Conservation (phyloP, 2,329 filamentous ascomycete species). For the Colletotrichum falcatum region DNA sequence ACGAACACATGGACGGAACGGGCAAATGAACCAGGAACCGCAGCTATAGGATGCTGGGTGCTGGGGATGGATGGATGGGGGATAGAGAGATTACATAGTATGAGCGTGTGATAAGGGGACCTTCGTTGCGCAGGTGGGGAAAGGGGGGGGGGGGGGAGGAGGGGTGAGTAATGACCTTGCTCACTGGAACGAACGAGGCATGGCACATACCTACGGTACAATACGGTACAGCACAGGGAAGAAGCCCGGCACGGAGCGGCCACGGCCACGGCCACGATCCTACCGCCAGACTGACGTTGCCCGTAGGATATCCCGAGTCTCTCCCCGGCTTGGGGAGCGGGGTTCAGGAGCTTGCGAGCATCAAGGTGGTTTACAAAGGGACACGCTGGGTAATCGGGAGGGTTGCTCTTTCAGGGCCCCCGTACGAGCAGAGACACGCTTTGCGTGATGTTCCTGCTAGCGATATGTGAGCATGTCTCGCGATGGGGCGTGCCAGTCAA, state of each 20-base stretch:
- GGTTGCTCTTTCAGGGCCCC: conserved; percentile 3
- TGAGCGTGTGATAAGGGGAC: not conserved
- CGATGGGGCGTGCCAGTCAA: not conserved
- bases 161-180: not conserved
- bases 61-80: not conserved
- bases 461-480: conserved; percentile 13
- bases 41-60: conserved; percentile 15
- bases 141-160: not conserved
- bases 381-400: not conserved
- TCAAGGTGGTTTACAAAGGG: not conserved
- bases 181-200: not conserved
- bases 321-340: conserved; percentile 6
- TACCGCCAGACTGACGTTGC: conserved; percentile 25
- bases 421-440: conserved; percentile 9
- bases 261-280: conserved; percentile 15
- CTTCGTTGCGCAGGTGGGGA: not conserved
- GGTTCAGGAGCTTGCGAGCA: not conserved
- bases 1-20: not conserved
- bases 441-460: conserved; percentile 26
- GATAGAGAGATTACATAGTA: not conserved
- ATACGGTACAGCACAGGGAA: conserved; percentile 31
- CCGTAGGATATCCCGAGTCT: conserved; percentile 4
- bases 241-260: conserved; percentile 10
- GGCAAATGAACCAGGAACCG: not conserved
- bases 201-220: conserved; percentile 1